These are phyloP conservation scores for Zygosaccharomyces lentus DNA, from an alignment of 805 yeast genomes.

Conservation along the genomic window DNA sequence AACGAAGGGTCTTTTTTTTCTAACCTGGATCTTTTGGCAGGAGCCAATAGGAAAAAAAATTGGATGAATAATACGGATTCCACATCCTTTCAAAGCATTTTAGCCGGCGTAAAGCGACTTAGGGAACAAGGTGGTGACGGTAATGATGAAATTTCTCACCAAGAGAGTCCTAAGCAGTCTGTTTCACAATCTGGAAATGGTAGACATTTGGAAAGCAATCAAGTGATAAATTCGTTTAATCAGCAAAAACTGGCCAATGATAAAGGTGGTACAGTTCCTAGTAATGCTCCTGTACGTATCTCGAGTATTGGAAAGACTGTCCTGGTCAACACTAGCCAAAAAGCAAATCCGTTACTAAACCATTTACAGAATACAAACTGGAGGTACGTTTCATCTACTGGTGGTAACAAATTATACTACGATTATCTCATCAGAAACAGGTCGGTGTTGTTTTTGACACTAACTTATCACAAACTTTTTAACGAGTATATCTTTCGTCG, in stretches of 20 bases:
- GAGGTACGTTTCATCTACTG: conserved; percentile 40
- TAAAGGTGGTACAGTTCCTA: conserved; percentile 8
- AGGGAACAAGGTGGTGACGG: conserved; percentile 41
- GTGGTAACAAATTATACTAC: conserved; percentile 43
- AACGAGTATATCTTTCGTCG: conserved; percentile 69
- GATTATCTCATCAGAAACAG: conserved; percentile 63
- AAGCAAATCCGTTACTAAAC: conserved; percentile 65
- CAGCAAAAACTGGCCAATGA: conserved; percentile 18
- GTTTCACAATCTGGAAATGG: conserved; percentile 6
- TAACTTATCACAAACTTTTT: conserved; percentile 69
- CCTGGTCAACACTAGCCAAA: conserved; percentile 60
- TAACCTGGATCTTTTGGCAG: neutral
- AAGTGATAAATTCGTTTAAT: conserved; percentile 20
- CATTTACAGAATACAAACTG: conserved; percentile 51
- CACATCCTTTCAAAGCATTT: conserved; percentile 64
- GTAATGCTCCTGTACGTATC: conserved; percentile 7
- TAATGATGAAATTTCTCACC: conserved; percentile 4
- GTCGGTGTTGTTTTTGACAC: conserved; percentile 56
- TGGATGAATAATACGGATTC: conserved; percentile 42
- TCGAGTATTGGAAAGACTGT: conserved; percentile 34
- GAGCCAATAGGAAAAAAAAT: conserved; percentile 1
- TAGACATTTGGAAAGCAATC: conserved; percentile 2
- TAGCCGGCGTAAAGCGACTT: conserved; percentile 64
- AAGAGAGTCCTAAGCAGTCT: conserved; percentile 1
- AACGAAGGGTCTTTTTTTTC: neutral